These are phyloP conservation scores for Candida sp. DNA, from an alignment of 1,139 yeast genomes.

Conservation along the genomic window DNA sequence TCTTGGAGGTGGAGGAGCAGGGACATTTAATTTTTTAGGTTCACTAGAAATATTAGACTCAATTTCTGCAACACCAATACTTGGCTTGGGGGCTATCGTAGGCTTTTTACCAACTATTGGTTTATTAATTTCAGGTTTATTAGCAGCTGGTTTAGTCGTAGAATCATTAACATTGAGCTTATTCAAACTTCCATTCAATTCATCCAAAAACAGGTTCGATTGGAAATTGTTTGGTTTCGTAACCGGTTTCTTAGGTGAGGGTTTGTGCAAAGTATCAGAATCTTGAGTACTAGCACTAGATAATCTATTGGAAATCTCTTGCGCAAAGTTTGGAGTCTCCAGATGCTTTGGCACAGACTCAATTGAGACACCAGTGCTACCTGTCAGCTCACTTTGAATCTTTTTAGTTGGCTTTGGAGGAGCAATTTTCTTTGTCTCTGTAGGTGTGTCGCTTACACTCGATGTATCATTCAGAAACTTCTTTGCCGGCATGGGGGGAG, in stretches of 20 bases:
- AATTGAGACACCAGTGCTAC: not conserved
- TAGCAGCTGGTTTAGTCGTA: conserved; percentile 3
- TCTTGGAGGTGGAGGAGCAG: conserved; percentile 5
- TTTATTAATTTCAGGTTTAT: conserved; percentile 15
- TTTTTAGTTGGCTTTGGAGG: conserved; percentile 41
- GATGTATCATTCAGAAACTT: not conserved
- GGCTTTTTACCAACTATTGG: conserved; percentile 10
- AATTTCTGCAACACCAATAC: not conserved
- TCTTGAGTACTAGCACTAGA: not conserved
- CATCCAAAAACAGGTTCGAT: conserved; percentile 4
- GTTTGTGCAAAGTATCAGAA: not conserved
- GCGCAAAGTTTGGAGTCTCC: conserved; percentile 19
- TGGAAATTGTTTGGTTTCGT: conserved; percentile 1
- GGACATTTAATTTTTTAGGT: not conserved
- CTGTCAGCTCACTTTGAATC: conserved; percentile 9
- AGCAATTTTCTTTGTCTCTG: conserved; percentile 21
- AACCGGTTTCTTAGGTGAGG: not conserved
- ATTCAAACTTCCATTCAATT: conserved; percentile 8
- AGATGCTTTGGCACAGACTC: not conserved
- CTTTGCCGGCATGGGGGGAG: conserved; percentile 3
- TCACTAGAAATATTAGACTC: not conserved
- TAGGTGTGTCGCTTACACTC: not conserved
- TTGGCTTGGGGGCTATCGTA: conserved; percentile 4
- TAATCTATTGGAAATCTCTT: conserved; percentile 11
- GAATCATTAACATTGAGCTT: conserved; percentile 8